Conservation (phyloP, 2,329 filamentous ascomycete genomes). For the Dendrostoma leiphaemia region DNA sequence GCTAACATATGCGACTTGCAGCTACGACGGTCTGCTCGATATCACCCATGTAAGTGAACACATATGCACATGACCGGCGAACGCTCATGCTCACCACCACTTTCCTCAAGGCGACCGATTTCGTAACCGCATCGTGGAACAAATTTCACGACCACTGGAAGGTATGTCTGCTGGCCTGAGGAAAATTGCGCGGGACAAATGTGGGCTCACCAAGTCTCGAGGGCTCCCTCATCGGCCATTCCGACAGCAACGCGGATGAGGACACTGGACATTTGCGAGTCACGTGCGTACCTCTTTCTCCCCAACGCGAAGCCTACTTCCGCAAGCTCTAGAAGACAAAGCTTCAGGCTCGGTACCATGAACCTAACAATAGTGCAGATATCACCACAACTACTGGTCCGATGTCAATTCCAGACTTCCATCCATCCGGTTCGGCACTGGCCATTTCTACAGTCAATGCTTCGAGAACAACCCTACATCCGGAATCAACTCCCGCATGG, state of each 20-base stretch:
- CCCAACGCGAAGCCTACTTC: too few species aligned
- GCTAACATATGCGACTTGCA: too few species aligned
- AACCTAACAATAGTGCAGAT: too few species aligned
- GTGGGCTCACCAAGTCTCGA: neutral
- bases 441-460: constrained; percentile 47
- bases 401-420: constrained; percentile 45
- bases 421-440: constrained; percentile 47
- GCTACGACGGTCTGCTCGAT: constrained; percentile 54
- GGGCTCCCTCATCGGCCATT: constrained; percentile 56
- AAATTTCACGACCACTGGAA: constrained; percentile 53
- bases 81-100: neutral
- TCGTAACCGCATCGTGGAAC: constrained; percentile 29
- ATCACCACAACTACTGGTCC: constrained; percentile 49
- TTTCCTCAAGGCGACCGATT: neutral
- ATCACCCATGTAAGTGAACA: constrained; percentile 50
- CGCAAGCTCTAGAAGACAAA: too few species aligned
- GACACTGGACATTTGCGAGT: constrained; percentile 44
- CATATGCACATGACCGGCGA: too few species aligned
- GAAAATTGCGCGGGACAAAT: neutral
- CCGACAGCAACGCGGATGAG: constrained; percentile 48
- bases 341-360: too few species aligned
- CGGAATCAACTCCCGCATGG: constrained; percentile 52
- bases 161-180: constrained; percentile 25
- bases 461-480: constrained; percentile 41
- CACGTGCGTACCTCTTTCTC: too few species aligned